Base-by-base conservation (phyloP, 352 stramenopile species). In the Thalassiosira livingstoniorum region DNA sequence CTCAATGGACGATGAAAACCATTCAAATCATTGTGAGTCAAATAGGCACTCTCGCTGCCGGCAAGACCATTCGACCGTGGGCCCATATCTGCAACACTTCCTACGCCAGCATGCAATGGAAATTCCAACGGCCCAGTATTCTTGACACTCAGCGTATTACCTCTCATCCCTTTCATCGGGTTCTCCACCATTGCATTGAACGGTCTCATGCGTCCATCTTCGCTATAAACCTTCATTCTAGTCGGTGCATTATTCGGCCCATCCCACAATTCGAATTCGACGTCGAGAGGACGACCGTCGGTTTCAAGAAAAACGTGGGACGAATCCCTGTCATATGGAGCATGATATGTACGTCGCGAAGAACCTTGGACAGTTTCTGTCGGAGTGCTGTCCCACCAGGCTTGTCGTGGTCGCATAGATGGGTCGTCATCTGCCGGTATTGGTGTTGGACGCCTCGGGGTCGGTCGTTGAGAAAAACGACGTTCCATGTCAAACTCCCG, bases 61-160 rank as follows among this genome's bases (percentile, higher is more conserved):
- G 47, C 75, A 34, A 78, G 68, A 34, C 62, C 43, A 32, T 23
- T 25, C 0, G 37, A 21, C 18, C 35, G 2, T 58, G 21, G n/a
- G n/a, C n/a, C 37, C 27, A 29, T 25, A 67, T 42, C 39, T 11
- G 18, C 66, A 25, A 74, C 43, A 63, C 62, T 74, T 15, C 55
- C 51, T 21, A 86, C 77, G 0, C 62, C 67, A 7, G 77, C 82
- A 47, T 54, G 58, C 15, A 88, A 76, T 1, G 82, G 82, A 64
- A 85, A 88, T 47, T 88, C 82, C 72, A 88, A 79, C 0, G 66
- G 57, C 31, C 82, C 82, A 1, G 32, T 43, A 71, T 88, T 88
- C 29, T 64, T 58, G 5, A 88, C 82, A 72, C 67, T 84, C 42
- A 86, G 54, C 4, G 71, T 80, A 43, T 83, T 75, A 23, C 51